Conservation (phyloP, 2,329 filamentous ascomycete genomes). For the Paraconiothyrium sp. region DNA sequence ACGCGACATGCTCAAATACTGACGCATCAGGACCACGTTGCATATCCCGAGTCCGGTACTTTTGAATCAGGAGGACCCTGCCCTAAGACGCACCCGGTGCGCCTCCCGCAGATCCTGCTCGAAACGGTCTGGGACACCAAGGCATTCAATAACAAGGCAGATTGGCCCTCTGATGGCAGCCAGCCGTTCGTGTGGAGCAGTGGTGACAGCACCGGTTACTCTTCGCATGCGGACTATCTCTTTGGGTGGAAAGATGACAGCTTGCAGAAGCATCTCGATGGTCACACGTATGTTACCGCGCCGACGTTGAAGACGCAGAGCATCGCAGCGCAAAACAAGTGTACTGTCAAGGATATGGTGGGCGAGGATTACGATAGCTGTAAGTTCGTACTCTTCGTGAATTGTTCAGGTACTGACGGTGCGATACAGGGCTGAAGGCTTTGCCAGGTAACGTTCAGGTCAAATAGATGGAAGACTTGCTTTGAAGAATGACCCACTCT, state of each 20-base stretch:
- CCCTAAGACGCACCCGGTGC: constrained; percentile 38
- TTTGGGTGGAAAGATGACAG: constrained; percentile 46
- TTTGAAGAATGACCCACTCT: not conserved
- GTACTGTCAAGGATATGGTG: constrained; percentile 43
- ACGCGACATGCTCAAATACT: no score
- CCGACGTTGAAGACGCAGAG: constrained; percentile 45
- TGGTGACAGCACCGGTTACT: constrained; percentile 39
- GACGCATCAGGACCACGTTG: constrained; percentile 52
- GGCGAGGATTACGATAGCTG: constrained; percentile 43
- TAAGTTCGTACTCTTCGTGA: constrained; percentile 24
- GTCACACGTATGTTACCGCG: constrained; percentile 39
- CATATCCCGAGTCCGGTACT: constrained; percentile 48
- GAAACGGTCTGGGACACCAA: constrained; percentile 47
- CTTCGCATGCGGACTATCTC: constrained; percentile 44
- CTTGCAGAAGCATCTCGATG: constrained; percentile 42
- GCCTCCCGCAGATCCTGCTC: constrained; percentile 42
- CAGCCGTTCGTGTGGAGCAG: constrained; percentile 46
- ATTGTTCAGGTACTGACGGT: not conserved
- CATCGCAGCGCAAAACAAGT: constrained; percentile 47
- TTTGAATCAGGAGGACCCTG: constrained; percentile 44
- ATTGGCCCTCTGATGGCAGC: constrained; percentile 43
- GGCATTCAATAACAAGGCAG: constrained; percentile 42
- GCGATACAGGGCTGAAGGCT: constrained; percentile 20
- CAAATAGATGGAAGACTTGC: not conserved
- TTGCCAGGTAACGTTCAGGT: constrained; percentile 25